Evolutionary conservation across 2,329 filamentous ascomycete species (phyloP).

Genomic region (Exophiala spinifera): DNA sequence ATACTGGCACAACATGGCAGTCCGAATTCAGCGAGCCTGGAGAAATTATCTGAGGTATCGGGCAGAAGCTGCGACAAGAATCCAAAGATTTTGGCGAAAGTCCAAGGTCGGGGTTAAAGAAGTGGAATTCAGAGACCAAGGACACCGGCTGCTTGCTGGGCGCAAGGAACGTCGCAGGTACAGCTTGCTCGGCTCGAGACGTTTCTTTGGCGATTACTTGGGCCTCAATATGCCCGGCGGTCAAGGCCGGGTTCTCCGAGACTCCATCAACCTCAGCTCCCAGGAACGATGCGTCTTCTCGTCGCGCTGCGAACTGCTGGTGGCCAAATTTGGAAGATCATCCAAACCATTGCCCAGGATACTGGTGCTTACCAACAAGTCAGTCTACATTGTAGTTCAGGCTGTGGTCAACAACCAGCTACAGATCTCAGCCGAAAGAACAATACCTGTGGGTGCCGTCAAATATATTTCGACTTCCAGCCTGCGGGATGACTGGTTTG

Average conservation of each 20-base stretch:
- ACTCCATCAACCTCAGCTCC: slow-evolving; percentile 65
- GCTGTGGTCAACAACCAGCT: slow-evolving; percentile 76
- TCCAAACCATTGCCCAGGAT: slow-evolving; percentile 88
- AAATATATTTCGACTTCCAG: slow-evolving; percentile 81
- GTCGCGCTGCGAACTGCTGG: slow-evolving; percentile 81
- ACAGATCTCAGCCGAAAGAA: slow-evolving; percentile 75
- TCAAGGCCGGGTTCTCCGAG: slow-evolving; percentile 75
- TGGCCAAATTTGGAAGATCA: slow-evolving; percentile 93
- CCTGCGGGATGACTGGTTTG: slow-evolving; percentile 94
- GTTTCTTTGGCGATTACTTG: slow-evolving; percentile 93
- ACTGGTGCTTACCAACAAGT: slow-evolving; percentile 77
- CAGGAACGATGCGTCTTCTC: slow-evolving; percentile 83
- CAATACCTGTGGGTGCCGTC: slow-evolving; percentile 80
- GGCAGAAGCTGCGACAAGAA: slow-evolving; percentile 85
- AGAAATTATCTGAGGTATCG: slow-evolving; percentile 91
- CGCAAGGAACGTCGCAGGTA: slow-evolving; percentile 89
- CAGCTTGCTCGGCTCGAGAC: slow-evolving; percentile 84
- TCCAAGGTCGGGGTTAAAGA: slow-evolving; percentile 88
- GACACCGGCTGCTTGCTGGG: slow-evolving; percentile 74
- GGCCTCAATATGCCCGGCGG: slow-evolving; percentile 78
- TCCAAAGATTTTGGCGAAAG: slow-evolving; percentile 93
- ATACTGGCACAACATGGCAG: slow-evolving; percentile 99
- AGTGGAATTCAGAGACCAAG: slow-evolving; percentile 80
- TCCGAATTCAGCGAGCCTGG: slow-evolving; percentile 95
- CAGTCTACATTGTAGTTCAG: slow-evolving; percentile 87